Percentiles rank a stretch among this genome's conserved stretches.
Conservation (phyloP, 345 rosid species). For the Syzygium aqueum region DNA sequence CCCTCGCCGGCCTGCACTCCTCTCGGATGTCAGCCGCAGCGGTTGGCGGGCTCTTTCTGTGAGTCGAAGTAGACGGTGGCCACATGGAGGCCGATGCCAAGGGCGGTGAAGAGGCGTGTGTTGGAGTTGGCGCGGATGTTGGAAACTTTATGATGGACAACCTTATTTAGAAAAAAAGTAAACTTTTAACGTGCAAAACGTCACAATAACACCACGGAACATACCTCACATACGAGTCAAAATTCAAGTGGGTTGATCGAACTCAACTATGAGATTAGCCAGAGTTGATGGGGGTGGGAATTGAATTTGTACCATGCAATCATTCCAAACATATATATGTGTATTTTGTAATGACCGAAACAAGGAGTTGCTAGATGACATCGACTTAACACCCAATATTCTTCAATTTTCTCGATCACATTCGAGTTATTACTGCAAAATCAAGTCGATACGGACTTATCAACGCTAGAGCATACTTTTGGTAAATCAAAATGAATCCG, state of each 20-base stretch:
- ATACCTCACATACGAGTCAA: background rate
- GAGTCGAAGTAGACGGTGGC: background rate
- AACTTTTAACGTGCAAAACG: background rate
- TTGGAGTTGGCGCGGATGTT: background rate
- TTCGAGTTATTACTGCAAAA: background rate
- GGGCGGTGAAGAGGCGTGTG: background rate
- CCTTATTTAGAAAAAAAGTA: background rate
- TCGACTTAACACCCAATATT: background rate
- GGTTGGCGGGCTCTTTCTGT: background rate
- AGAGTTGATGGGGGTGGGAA: accelerated
- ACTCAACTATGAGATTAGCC: background rate
- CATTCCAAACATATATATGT: background rate
- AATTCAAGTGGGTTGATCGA: background rate
- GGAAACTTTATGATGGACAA: background rate
- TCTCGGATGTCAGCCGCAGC: background rate
- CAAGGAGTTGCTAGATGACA: accelerated
- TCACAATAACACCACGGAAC: accelerated
- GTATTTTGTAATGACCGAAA: accelerated
- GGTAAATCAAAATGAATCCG: background rate
- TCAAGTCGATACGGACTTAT: background rate
- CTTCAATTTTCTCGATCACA: background rate
- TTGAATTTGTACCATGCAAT: background rate
- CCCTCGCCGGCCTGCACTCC: background rate
- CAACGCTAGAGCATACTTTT: background rate
- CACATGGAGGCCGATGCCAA: background rate